Evolutionary conservation across 257 asterid genomes (phyloP), one percentile per base, ranked within the genome.

Genomic region (Oldenlandia corymbosa): DNA sequence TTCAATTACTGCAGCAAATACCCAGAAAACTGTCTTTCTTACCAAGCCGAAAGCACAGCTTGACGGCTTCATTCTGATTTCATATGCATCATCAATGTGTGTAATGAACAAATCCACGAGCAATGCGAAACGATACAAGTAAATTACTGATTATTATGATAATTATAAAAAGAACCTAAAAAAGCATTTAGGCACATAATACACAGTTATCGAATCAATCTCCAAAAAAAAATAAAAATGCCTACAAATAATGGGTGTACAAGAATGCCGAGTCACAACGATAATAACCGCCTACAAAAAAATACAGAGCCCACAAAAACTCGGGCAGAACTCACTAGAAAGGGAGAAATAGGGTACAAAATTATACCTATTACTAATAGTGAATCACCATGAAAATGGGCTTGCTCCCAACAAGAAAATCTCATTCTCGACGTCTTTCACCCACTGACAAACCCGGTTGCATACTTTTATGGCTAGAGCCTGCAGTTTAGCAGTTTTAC

Each of bases 401-500:
- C 92, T 87, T 60, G 84, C 97, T 69, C 97, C 97, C 80, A 82
- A 36, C 70, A 93, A 66, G 90, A 93, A 93, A 64, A 87, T 77
- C 54, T 93, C 94, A 53, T 93, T 90, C 70, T 93, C 99, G 26
- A 83, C 81, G 34, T 93, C 94, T 71, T 90, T 93, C 79, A 90
- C 93, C 99, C 97, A 90, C 69, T 85, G 99, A 68, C 97, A 90
- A 27, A 87, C 84, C 63, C 92, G 83, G 73, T 93, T 93, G 87
- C 99, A 93, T 47, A 81, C 72, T 78, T 93, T 93, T 68, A 93
- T 93, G 8, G 99, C 97, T 66, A 83, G 81, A 67, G 92, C 96
- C 97, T 93, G 97, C 84, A 75, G 67, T 62, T 14, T 17, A 34
- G 30, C 26, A 49, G 49, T 39, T 12, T 17, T 51, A 37, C n/a